Evolutionary conservation across 257 asterid genomes (phyloP).

Genomic region (Handroanthus guayacan): DNA sequence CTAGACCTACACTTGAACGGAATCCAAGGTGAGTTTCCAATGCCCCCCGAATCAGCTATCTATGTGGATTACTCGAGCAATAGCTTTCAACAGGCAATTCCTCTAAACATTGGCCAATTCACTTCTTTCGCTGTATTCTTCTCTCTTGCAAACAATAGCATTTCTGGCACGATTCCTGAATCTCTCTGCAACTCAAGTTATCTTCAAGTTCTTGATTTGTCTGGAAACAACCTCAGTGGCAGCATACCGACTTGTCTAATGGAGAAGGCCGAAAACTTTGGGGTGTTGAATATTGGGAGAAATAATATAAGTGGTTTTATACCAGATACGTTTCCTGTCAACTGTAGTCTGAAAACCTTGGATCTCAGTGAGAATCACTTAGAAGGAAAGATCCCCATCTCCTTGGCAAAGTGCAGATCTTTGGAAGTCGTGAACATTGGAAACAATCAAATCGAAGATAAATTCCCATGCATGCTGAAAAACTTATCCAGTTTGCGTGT

Average conservation of each 20-base stretch:
- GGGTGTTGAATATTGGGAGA: slow-evolving; percentile 50
- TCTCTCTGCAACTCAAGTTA: slow-evolving; percentile 47
- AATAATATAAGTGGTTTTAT: slow-evolving; percentile 43
- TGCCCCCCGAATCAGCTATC: slow-evolving; percentile 35
- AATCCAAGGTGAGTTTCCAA: slow-evolving; percentile 48
- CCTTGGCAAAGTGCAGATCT: slow-evolving; percentile 49
- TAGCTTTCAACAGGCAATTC: slow-evolving; percentile 40
- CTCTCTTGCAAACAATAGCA: slow-evolving; percentile 48
- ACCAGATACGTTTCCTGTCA: slow-evolving; percentile 38
- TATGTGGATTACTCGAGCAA: slow-evolving; percentile 59
- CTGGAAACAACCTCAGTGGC: slow-evolving; percentile 46
- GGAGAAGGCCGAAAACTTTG: slow-evolving; percentile 5
- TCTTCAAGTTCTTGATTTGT: slow-evolving; percentile 58
- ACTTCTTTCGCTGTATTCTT: slow-evolving; percentile 27
- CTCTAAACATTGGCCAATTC: slow-evolving; percentile 31
- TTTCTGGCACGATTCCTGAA: slow-evolving; percentile 46
- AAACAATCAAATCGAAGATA: slow-evolving; percentile 46
- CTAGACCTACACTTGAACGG: slow-evolving; percentile 51
- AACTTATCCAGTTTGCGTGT: slow-evolving; percentile 52
- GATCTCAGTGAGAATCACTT: slow-evolving; percentile 51
- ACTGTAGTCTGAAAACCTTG: slow-evolving; percentile 45
- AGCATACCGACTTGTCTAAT: slow-evolving; percentile 52
- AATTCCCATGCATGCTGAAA: slow-evolving; percentile 49
- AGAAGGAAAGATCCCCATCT: slow-evolving; percentile 49
- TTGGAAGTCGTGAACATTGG: slow-evolving; percentile 51